These are phyloP conservation scores for Xylaria hypoxylon DNA, from an alignment of 2,329 filamentous ascomycete genomes.

Conservation along the genomic window DNA sequence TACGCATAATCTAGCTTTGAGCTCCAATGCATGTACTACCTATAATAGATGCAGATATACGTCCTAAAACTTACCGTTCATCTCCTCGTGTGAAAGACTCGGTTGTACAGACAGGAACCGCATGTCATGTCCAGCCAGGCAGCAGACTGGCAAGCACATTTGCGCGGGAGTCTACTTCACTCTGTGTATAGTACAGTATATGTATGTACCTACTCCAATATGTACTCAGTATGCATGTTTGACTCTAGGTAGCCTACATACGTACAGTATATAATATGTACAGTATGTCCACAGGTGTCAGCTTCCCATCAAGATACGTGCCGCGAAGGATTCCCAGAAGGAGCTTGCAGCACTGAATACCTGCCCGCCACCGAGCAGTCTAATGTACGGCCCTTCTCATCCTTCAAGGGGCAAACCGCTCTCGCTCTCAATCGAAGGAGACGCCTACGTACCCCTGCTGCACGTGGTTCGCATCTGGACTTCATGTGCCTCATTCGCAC, in stretches of 20 bases:
- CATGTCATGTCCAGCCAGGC: slow-evolving; percentile 16
- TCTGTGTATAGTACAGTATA: not conserved
- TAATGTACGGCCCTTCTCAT: slow-evolving; percentile 37
- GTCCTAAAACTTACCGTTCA: slow-evolving; percentile 1
- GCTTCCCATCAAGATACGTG: slow-evolving; percentile 13
- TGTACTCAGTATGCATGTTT: not conserved
- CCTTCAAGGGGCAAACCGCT: slow-evolving; percentile 23
- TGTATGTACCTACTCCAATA: not conserved
- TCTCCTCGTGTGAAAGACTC: not conserved
- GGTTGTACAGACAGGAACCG: not conserved
- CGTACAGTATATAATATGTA: too few species aligned
- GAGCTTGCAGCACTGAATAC: slow-evolving; percentile 1
- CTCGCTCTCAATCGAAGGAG: slow-evolving; percentile 1
- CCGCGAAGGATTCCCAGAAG: slow-evolving; percentile 21
- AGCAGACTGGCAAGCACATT: slow-evolving; percentile 20
- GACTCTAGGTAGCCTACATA: not conserved
- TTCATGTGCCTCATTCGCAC: slow-evolving; percentile 17
- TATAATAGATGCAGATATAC: not conserved
- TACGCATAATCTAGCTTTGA: not conserved
- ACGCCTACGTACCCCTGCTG: not conserved
- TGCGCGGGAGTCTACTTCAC: slow-evolving; percentile 4
- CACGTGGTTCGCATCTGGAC: slow-evolving; percentile 21
- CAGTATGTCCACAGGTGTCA: not conserved
- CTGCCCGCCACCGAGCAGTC: slow-evolving; percentile 1
- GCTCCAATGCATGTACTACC: not conserved